phyloP scores from a whole-genome alignment of 768 basidiomycete genomes.

The Pilatotrama ljubarskyi region DNA sequence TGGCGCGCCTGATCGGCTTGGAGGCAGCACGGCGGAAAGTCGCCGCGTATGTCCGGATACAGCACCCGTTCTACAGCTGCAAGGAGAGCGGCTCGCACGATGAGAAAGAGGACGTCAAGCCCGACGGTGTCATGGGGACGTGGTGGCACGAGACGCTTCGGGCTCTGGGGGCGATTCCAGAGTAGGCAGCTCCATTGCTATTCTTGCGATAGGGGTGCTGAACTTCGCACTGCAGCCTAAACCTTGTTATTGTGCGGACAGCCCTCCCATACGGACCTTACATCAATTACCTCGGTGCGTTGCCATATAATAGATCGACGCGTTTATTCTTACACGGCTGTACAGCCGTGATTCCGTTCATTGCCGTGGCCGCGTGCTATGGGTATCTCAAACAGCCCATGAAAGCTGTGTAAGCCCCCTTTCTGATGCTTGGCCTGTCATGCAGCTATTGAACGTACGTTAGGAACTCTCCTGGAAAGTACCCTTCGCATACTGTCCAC shows the following conservation, averaged over 20 bases:
- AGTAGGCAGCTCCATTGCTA: constrained; percentile 42
- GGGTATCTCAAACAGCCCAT: constrained; percentile 82
- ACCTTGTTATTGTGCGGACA: constrained; percentile 74
- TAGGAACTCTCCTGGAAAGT: constrained; percentile 81
- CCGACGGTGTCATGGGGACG: constrained; percentile 64
- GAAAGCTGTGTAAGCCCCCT: constrained; percentile 68
- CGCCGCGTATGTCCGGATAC: constrained; percentile 75
- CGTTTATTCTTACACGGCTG: no score
- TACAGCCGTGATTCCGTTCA: constrained; percentile 60
- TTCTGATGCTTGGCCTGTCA: background rate
- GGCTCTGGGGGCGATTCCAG: constrained; percentile 68
- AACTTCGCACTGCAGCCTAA: constrained; percentile 50
- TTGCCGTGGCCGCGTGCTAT: constrained; percentile 78
- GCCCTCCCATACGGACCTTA: constrained; percentile 84
- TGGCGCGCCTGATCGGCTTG: constrained; percentile 65
- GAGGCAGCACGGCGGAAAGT: constrained; percentile 82
- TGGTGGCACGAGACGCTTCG: constrained; percentile 92
- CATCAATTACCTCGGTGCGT: constrained; percentile 47
- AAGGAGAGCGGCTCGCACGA: constrained; percentile 61
- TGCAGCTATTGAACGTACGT: constrained; percentile 15
- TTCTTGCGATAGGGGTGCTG: constrained; percentile 1
- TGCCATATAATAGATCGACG: background rate
- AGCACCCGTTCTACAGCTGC: constrained; percentile 78
- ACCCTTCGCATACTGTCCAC: constrained; percentile 75
- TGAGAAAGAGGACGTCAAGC: constrained; percentile 77